Percentiles rank a stretch among this genome's conserved stretches.
phyloP scores from a whole-genome alignment of 2,329 filamentous ascomycete genomes.

The Orbilia oligospora region DNA sequence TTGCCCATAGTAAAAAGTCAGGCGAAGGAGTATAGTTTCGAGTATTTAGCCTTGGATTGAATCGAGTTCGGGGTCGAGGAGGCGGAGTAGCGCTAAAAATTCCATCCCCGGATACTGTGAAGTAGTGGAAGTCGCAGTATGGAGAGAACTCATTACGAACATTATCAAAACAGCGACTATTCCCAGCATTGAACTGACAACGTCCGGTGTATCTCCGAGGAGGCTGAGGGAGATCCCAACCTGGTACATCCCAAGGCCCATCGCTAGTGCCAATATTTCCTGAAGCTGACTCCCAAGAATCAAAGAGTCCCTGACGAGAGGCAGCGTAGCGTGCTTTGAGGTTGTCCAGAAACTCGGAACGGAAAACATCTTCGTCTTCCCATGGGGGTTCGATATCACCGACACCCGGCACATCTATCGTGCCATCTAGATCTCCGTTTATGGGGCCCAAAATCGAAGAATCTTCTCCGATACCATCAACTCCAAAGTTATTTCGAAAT shows the following conservation, averaged over 20 bases:
- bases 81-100: not conserved
- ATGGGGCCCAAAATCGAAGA: not conserved
- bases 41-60: not conserved
- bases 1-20: not conserved
- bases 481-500: not conserved
- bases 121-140: constrained; percentile 45
- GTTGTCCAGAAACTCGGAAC: constrained; percentile 35
- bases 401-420: no score
- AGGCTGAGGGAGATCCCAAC: not conserved
- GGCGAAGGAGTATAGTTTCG: not conserved
- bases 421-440: not conserved
- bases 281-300: constrained; percentile 16
- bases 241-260: not conserved
- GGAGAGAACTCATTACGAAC: constrained; percentile 11
- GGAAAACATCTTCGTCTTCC: constrained; percentile 33
- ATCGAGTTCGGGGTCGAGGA: not conserved
- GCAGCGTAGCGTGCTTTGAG: constrained; percentile 32
- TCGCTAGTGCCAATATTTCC: not conserved
- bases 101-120: not conserved
- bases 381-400: not conserved
- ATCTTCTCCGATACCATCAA: not conserved
- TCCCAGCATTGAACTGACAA: constrained; percentile 31
- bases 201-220: not conserved
- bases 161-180: constrained; percentile 31
- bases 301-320: not conserved